Evolutionary conservation across 768 basidiomycete genomes (phyloP).

Genomic region (Suillus sp.): DNA sequence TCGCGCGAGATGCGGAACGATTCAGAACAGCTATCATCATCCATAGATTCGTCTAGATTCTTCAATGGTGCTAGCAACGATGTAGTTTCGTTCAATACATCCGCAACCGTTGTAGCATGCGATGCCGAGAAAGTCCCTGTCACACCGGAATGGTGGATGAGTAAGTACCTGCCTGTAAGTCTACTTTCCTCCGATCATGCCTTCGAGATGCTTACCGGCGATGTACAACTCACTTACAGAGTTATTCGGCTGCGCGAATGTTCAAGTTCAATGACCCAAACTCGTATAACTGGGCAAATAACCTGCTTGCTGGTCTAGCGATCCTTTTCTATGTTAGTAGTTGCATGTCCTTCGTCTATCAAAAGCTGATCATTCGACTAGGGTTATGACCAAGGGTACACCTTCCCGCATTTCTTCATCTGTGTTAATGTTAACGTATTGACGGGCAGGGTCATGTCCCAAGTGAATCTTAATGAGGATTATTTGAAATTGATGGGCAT

Average conservation of each 20-base stretch:
- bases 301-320: conserved; percentile 11
- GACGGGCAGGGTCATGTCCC: conserved; percentile 11
- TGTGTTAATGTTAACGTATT: not conserved
- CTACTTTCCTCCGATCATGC: not conserved
- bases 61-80: not conserved
- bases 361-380: not conserved
- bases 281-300: conserved; percentile 15
- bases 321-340: conserved; percentile 10
- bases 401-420: not conserved
- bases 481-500: conserved; percentile 12
- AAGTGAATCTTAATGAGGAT: conserved; percentile 13
- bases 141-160: conserved; percentile 12
- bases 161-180: conserved; percentile 13
- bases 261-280: conserved; percentile 8
- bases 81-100: not conserved
- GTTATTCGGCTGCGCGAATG: conserved; percentile 10
- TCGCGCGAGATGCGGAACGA: not conserved
- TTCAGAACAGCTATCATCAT: not conserved
- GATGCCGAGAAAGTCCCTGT: conserved; percentile 8
- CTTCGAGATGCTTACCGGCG: not conserved
- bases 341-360: not conserved
- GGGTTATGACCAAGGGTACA: conserved; percentile 13
- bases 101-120: not conserved
- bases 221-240: not conserved
- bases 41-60: not conserved